Percentiles rank a stretch among this genome's conserved stretches.
Evolutionary conservation across 257 asterid genomes (phyloP).

Genomic region (Catharanthus roseus): DNA sequence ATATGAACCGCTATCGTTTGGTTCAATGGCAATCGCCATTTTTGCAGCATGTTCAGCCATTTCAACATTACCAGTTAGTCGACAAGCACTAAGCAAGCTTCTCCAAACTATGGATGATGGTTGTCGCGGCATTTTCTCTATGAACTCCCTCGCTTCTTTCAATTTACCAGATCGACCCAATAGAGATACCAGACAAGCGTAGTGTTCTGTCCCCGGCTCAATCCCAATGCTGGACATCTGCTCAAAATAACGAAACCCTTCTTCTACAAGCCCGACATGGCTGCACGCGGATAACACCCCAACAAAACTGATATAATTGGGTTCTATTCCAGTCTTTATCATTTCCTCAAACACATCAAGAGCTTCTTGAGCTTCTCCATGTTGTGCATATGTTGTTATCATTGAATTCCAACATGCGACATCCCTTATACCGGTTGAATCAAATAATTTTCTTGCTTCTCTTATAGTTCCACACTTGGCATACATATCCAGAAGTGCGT

Average conservation of each 20-base stretch:
- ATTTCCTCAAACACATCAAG: slow-evolving; percentile 31
- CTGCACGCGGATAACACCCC: slow-evolving; percentile 45
- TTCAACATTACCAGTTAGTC: slow-evolving; percentile 29
- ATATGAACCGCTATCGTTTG: slow-evolving; percentile 41
- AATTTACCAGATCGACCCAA: slow-evolving; percentile 44
- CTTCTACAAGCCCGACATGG: slow-evolving; percentile 38
- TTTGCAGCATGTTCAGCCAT: slow-evolving; percentile 36
- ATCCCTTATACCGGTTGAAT: slow-evolving; percentile 19
- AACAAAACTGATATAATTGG: slow-evolving; percentile 36
- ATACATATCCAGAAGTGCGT: slow-evolving; percentile 43
- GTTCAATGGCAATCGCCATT: slow-evolving; percentile 31
- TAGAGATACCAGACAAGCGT: slow-evolving; percentile 47
- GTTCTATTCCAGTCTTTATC: slow-evolving; percentile 28
- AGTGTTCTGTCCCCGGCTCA: slow-evolving; percentile 43
- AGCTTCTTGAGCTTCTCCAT: slow-evolving; percentile 42
- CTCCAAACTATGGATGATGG: slow-evolving; percentile 38
- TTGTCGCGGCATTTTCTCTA: slow-evolving; percentile 38
- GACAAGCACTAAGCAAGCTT: slow-evolving; percentile 45
- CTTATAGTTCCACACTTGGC: slow-evolving; percentile 40
- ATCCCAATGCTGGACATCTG: slow-evolving; percentile 30
- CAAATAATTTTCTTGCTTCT: slow-evolving; percentile 24
- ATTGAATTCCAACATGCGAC: slow-evolving; percentile 45
- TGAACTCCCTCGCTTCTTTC: slow-evolving; percentile 35
- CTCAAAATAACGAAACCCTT: slow-evolving; percentile 34
- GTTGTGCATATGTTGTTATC: slow-evolving; percentile 41